Conservation (phyloP, 352 stramenopile genomes). For the Globisporangium megalacanthum region DNA sequence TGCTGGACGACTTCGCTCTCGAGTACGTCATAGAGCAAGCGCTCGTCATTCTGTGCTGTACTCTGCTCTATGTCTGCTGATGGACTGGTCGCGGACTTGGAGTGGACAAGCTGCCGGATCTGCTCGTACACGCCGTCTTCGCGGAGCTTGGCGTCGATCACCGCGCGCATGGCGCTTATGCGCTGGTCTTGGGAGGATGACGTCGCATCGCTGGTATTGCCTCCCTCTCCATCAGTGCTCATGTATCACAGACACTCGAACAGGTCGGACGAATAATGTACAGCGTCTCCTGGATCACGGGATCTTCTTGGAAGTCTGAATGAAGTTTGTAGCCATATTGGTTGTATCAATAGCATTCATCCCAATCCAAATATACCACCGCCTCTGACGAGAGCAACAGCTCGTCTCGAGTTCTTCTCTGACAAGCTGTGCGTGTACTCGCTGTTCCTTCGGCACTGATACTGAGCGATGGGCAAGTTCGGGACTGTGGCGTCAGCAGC, state of each 20-base stretch:
- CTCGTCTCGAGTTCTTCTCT: too few relatives aligned
- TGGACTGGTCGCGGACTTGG: constrained; percentile 10
- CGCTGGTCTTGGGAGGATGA: constrained; percentile 16
- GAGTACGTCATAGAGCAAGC: constrained; percentile 52
- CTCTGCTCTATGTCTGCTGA: background rate
- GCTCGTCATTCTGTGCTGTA: constrained; percentile 20
- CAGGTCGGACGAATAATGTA: too few relatives aligned
- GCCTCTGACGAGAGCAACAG: too few relatives aligned
- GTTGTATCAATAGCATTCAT: too few relatives aligned
- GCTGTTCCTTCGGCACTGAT: background rate
- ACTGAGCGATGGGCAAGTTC: constrained; percentile 11
- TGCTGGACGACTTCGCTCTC: constrained; percentile 76
- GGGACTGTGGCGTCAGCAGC: constrained; percentile 8
- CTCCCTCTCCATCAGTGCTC: background rate
- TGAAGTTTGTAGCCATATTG: background rate
- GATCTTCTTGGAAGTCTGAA: background rate
- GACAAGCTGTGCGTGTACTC: too few relatives aligned
- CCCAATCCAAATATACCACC: too few relatives aligned
- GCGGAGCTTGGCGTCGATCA: constrained; percentile 68
- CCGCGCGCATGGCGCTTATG: constrained; percentile 44
- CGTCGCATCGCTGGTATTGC: background rate
- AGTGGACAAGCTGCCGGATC: constrained; percentile 54
- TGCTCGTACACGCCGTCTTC: constrained; percentile 77
- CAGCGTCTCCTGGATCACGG: too few relatives aligned
- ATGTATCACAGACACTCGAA: too few relatives aligned